These are phyloP conservation scores for Mycena vulgaris DNA, from an alignment of 768 basidiomycete species.

Conservation along the genomic window DNA sequence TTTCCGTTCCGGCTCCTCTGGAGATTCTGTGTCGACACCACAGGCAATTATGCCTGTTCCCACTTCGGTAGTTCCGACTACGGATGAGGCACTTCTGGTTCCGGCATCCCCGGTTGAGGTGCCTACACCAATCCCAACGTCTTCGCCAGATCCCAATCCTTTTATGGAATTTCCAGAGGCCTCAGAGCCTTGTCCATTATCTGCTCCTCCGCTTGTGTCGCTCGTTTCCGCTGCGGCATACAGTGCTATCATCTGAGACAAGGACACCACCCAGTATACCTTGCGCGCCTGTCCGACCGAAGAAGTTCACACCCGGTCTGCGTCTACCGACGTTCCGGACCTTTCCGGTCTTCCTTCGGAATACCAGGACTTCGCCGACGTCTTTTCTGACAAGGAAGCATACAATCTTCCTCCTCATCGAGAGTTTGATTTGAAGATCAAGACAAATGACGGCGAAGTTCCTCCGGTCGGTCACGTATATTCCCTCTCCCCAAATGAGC, in stretches of 20 bases:
- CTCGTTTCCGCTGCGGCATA: constrained; percentile 16
- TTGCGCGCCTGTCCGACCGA: neutral
- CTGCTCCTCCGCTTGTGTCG: neutral
- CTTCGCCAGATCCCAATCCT: neutral
- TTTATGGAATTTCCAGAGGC: constrained; percentile 12
- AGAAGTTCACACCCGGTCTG: neutral
- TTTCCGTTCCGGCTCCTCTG: neutral
- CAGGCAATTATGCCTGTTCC: neutral
- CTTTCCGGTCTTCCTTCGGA: neutral
- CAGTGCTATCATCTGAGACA: neutral
- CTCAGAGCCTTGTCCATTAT: neutral
- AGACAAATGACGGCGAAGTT: too few species aligned
- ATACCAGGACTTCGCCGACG: constrained; percentile 3
- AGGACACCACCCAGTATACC: neutral
- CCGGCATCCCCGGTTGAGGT: too few species aligned
- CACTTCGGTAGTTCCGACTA: neutral
- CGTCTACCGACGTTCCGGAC: neutral
- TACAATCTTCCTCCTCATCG: too few species aligned
- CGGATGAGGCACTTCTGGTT: constrained; percentile 1
- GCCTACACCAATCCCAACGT: too few species aligned
- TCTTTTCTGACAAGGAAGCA: neutral
- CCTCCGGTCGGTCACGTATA: too few species aligned
- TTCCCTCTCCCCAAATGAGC: too few species aligned
- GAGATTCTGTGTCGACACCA: neutral
- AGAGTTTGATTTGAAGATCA: too few species aligned